A percentile compares a stretch with the other conserved stretches of the same genome.
These are phyloP conservation scores for Viridothelium virens DNA, from an alignment of 495 filamentous ascomycete genomes.

Conservation along the genomic window DNA sequence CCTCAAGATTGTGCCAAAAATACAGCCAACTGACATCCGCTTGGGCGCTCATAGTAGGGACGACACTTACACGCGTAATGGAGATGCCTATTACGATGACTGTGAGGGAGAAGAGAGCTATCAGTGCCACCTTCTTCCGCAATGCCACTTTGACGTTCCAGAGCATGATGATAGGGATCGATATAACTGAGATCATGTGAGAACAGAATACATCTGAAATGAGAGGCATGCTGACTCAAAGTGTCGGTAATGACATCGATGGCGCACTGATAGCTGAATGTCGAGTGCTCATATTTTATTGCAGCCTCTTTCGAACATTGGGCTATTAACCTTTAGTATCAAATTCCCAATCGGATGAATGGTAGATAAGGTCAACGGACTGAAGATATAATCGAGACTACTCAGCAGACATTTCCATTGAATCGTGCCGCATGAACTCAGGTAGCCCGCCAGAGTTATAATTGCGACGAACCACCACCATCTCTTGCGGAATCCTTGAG, in stretches of 20 bases:
- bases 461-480: neutral
- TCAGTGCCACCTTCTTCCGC: neutral
- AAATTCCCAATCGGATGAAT: neutral
- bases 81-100: neutral
- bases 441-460: neutral
- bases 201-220: neutral
- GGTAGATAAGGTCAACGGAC: neutral
- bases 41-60: neutral
- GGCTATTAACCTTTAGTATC: neutral
- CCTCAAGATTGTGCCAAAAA: neutral
- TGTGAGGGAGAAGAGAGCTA: neutral
- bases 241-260: neutral
- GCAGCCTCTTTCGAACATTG: neutral
- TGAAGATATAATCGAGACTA: neutral
- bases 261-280: neutral
- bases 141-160: neutral
- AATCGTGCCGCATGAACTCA: neutral
- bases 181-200: neutral
- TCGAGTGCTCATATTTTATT: no score
- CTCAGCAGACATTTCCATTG: neutral
- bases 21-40: neutral
- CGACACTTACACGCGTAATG: neutral
- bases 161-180: neutral
- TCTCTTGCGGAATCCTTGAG: neutral
- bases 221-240: neutral